These are phyloP conservation scores for Rhizopogon rudus DNA, from an alignment of 768 basidiomycete genomes.

Conservation along the genomic window DNA sequence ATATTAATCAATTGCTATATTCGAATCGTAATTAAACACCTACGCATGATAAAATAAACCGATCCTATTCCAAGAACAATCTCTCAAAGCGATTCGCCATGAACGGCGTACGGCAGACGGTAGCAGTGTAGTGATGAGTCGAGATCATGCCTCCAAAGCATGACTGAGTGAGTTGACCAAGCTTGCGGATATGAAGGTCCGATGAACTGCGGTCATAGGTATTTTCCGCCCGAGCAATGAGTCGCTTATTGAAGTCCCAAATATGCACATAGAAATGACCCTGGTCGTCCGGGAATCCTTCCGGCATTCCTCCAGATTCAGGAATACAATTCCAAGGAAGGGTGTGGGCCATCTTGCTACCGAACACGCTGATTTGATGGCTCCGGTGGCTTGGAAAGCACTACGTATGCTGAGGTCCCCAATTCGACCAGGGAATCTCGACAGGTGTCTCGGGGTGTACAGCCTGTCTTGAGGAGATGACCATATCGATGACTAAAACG, in stretches of 20 bases:
- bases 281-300: no score
- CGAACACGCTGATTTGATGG: not conserved
- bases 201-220: not conserved
- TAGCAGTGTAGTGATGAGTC: not conserved
- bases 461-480: not conserved
- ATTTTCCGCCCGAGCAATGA: not conserved
- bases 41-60: not conserved
- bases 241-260: not conserved
- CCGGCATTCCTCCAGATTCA: not conserved
- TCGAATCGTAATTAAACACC: not conserved
- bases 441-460: not conserved
- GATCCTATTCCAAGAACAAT: not conserved
- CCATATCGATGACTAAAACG: not conserved
- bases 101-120: not conserved
- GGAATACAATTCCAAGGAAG: not conserved
- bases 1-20: no score
- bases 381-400: not conserved
- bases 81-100: fast-evolving
- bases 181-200: not conserved
- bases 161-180: no score
- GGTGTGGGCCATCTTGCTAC: not conserved
- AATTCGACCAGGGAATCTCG: not conserved
- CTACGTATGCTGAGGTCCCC: not conserved
- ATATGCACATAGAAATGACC: not conserved
- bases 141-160: not conserved